Conservation (phyloP, 768 basidiomycete genomes). For the Rhizopogon rudus region DNA sequence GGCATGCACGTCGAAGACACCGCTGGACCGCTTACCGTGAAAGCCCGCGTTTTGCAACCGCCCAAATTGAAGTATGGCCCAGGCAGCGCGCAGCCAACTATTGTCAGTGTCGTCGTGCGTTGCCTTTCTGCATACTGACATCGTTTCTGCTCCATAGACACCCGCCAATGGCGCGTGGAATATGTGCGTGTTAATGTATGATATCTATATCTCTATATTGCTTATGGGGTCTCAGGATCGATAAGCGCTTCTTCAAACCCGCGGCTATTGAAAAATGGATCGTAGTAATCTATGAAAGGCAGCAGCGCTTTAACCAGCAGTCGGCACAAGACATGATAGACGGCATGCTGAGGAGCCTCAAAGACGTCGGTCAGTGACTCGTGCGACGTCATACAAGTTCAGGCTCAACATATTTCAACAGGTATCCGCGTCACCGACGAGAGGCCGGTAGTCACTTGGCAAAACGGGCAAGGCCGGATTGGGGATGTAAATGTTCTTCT, state of each 20-base stretch:
- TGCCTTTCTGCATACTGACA: background rate
- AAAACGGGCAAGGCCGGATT: slow-evolving; percentile 55
- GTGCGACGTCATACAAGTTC: background rate
- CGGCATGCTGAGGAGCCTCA: slow-evolving; percentile 45
- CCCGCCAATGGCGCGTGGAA: slow-evolving; percentile 76
- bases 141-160: slow-evolving; percentile 29
- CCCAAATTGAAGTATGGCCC: slow-evolving; percentile 65
- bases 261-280: slow-evolving; percentile 52
- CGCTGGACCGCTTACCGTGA: slow-evolving; percentile 47
- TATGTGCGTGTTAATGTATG: slow-evolving; percentile 40
- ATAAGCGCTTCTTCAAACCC: slow-evolving; percentile 64
- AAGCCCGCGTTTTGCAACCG: slow-evolving; percentile 58
- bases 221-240: slow-evolving; percentile 42
- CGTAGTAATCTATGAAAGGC: slow-evolving; percentile 62
- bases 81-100: slow-evolving; percentile 48
- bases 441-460: slow-evolving; percentile 44
- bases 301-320: slow-evolving; percentile 47
- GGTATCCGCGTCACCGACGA: slow-evolving; percentile 53
- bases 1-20: slow-evolving; percentile 57
- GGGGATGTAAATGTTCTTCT: slow-evolving; percentile 30
- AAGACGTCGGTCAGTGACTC: slow-evolving; percentile 52
- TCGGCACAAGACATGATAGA: slow-evolving; percentile 49
- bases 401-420: slow-evolving; percentile 16
- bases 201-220: background rate
- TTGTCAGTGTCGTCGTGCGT: slow-evolving; percentile 36